phyloP scores from a whole-genome alignment of 441 rosid species.

The Isatis lusitanica region DNA sequence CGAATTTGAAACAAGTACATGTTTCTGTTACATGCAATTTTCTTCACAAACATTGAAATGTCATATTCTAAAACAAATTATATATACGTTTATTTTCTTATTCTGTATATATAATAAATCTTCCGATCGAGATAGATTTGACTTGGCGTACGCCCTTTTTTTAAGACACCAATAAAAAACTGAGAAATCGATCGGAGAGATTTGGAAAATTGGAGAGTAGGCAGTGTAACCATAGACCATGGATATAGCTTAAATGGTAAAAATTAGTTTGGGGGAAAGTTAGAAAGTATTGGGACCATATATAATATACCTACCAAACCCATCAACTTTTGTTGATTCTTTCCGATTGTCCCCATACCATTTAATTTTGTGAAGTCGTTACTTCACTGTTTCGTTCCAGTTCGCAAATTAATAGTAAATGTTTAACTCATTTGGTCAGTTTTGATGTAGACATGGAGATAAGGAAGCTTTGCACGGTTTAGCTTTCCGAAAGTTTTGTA shows the following conservation, averaged over 20 bases:
- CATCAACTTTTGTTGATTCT: slow-evolving; percentile 35
- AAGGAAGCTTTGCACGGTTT: slow-evolving; percentile 34
- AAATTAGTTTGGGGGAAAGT: background rate
- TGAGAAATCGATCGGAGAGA: background rate
- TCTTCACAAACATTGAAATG: background rate
- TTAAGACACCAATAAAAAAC: slow-evolving; percentile 18
- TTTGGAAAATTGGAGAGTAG: background rate
- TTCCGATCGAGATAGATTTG: background rate
- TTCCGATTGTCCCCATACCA: slow-evolving; percentile 25
- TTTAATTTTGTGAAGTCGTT: slow-evolving; percentile 32
- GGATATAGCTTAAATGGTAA: slow-evolving; percentile 24
- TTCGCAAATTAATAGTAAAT: slow-evolving; percentile 18
- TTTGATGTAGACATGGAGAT: slow-evolving; percentile 34
- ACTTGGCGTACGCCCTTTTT: background rate
- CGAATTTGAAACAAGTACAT: background rate
- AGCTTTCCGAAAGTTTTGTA: slow-evolving; percentile 28
- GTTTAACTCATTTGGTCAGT: slow-evolving; percentile 30
- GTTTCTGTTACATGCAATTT: background rate
- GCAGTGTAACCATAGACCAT: background rate
- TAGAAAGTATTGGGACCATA: slow-evolving; percentile 27
- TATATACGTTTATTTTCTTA: background rate
- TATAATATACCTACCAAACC: slow-evolving; percentile 22
- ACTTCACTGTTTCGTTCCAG: slow-evolving; percentile 17
- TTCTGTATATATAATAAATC: background rate
- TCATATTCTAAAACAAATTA: background rate